Conservation (phyloP, 164 flowering plant genomes). For the Chimonanthus salicifolius region DNA sequence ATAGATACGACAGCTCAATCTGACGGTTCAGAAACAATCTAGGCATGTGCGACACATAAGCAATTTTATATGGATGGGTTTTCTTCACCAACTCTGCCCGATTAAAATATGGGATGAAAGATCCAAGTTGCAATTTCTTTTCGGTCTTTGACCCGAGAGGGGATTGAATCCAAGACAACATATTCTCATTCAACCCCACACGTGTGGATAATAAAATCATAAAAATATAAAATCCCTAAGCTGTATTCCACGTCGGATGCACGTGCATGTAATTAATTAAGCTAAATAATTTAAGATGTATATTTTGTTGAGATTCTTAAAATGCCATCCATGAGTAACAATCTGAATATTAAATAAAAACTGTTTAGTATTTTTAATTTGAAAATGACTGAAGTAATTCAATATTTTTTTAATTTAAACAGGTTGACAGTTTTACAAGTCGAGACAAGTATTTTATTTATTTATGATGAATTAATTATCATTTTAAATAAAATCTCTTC, state of each 20-base stretch:
- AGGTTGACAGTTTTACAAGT: too few relatives aligned
- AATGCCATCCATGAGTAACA: too few relatives aligned
- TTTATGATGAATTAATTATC: too few relatives aligned
- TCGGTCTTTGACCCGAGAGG: conserved; percentile 26
- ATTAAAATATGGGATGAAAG: not conserved
- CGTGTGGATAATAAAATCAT: conserved; percentile 18
- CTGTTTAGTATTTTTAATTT: too few relatives aligned
- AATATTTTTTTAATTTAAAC: too few relatives aligned
- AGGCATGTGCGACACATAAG: not conserved
- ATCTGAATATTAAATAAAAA: too few relatives aligned
- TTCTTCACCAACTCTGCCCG: not conserved
- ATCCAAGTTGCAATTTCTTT: conserved; percentile 11
- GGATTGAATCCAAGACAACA: conserved; percentile 10
- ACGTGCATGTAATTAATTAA: conserved; percentile 16
- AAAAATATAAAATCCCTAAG: too few relatives aligned
- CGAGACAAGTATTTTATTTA: too few relatives aligned
- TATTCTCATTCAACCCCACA: conserved; percentile 16
- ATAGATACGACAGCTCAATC: not conserved
- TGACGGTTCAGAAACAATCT: not conserved
- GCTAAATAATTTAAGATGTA: too few relatives aligned
- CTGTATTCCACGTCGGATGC: conserved; percentile 24
- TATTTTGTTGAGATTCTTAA: too few relatives aligned
- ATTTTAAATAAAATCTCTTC: too few relatives aligned
- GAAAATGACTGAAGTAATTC: too few relatives aligned
- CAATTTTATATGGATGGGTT: not conserved